Percentiles rank a stretch among this genome's conserved stretches.
Evolutionary conservation across 371 early-diverging fungal species (phyloP).

Genomic region (Circinella umbellata): DNA sequence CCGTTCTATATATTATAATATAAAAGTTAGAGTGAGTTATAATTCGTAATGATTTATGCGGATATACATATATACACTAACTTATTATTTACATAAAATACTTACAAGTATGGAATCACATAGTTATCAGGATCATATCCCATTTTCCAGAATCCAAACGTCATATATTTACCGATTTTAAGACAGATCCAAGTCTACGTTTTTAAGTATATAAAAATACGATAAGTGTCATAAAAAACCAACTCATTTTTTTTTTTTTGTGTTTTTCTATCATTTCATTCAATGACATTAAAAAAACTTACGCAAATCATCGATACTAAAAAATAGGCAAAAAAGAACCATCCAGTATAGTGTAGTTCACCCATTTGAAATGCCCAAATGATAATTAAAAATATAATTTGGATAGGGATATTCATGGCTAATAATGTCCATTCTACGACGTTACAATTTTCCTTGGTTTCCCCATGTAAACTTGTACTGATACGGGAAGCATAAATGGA

Average conservation of each 20-base stretch:
- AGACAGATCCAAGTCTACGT: constrained; percentile 38
- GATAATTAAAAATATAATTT: constrained; percentile 66
- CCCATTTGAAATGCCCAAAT: constrained; percentile 65
- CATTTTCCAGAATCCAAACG: constrained; percentile 63
- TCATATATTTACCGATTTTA: constrained; percentile 59
- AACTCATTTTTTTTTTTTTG: constrained; percentile 18
- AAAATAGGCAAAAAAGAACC: constrained; percentile 51
- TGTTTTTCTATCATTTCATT: too few relatives aligned
- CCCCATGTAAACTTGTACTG: constrained; percentile 76
- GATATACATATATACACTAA: too few relatives aligned
- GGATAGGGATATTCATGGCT: constrained; percentile 75
- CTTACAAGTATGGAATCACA: constrained; percentile 78
- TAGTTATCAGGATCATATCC: constrained; percentile 85
- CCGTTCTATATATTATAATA: constrained; percentile 41
- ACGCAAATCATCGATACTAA: constrained; percentile 44
- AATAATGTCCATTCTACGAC: constrained; percentile 64
- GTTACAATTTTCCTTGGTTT: constrained; percentile 55
- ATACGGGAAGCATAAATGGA: constrained; percentile 84
- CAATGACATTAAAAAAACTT: constrained; percentile 20
- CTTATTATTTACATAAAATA: neutral
- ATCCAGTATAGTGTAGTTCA: constrained; percentile 38
- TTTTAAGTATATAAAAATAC: too few relatives aligned
- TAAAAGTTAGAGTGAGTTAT: neutral
- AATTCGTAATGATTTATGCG: neutral
- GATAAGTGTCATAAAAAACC: too few relatives aligned